phyloP scores from a whole-genome alignment of 1,284 basidiomycete genomes.

The Filobasidium uniguttulatum region DNA sequence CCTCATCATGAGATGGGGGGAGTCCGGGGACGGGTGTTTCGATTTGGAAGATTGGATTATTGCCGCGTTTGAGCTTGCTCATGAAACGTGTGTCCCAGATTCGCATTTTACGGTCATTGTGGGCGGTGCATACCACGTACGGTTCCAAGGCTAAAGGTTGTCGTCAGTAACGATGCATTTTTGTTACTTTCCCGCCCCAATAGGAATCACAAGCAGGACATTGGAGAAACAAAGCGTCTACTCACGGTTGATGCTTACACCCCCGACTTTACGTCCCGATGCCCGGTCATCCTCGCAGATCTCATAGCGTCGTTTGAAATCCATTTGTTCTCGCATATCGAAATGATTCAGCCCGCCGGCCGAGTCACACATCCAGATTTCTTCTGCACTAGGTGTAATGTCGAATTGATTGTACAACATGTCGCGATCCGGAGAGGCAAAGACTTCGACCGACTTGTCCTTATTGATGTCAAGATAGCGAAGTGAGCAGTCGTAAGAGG shows the following conservation, averaged over 20 bases:
- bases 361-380: slow-evolving; percentile 37
- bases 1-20: neutral
- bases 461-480: slow-evolving; percentile 36
- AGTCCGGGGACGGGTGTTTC: neutral
- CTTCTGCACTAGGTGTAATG: slow-evolving; percentile 32
- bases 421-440: slow-evolving; percentile 36
- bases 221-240: slow-evolving; percentile 10
- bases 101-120: slow-evolving; percentile 18
- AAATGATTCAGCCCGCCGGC: slow-evolving; percentile 38
- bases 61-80: slow-evolving; percentile 16
- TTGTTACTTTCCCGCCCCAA: too few species aligned
- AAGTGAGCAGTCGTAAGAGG: slow-evolving; percentile 40
- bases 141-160: slow-evolving; percentile 27
- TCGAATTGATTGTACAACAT: slow-evolving; percentile 39
- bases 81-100: slow-evolving; percentile 35
- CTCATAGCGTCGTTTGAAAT: slow-evolving; percentile 21
- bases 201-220: too few species aligned
- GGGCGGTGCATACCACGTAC: slow-evolving; percentile 33
- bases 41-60: neutral
- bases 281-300: slow-evolving; percentile 18
- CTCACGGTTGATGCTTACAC: slow-evolving; percentile 36
- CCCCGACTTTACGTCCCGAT: slow-evolving; percentile 32
- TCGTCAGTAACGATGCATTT: too few species aligned
- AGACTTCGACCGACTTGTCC: slow-evolving; percentile 31
- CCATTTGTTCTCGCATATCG: slow-evolving; percentile 33